These are phyloP conservation scores for Phalaenopsis hybrid DNA, from an alignment of 116 monocot species.

Conservation along the genomic window DNA sequence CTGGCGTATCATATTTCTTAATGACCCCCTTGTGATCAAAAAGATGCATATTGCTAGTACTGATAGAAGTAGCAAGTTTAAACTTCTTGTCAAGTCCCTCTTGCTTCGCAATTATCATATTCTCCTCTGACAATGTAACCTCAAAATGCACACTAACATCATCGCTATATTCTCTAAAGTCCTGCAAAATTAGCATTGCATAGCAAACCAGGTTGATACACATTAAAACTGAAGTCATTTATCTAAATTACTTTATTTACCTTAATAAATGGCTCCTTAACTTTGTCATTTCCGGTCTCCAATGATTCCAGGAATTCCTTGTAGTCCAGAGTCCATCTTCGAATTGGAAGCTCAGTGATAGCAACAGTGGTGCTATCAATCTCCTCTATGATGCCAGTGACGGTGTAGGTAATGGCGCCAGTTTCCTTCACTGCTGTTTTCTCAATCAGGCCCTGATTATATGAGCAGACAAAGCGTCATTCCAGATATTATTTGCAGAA, in stretches of 20 bases:
- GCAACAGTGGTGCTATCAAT: constrained; percentile 48
- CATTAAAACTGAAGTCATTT: neutral
- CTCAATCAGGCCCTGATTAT: constrained; percentile 64
- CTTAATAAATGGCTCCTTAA: constrained; percentile 81
- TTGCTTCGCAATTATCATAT: constrained; percentile 54
- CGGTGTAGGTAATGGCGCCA: constrained; percentile 58
- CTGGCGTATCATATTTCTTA: constrained; percentile 80
- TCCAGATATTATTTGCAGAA: neutral
- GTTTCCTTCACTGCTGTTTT: constrained; percentile 67
- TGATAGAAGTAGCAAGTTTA: constrained; percentile 70
- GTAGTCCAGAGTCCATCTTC: constrained; percentile 92
- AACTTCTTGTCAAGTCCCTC: constrained; percentile 91
- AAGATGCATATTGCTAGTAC: constrained; percentile 92
- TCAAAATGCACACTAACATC: constrained; percentile 68
- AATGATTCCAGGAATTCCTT: constrained; percentile 74
- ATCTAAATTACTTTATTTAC: constrained; percentile 16
- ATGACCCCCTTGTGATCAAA: constrained; percentile 74
- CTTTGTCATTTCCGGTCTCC: constrained; percentile 69
- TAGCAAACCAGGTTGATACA: neutral
- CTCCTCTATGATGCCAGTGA: constrained; percentile 71
- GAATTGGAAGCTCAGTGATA: constrained; percentile 77
- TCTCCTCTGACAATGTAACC: constrained; percentile 64
- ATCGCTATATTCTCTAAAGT: constrained; percentile 67
- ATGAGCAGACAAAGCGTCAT: neutral
- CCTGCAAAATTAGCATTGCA: constrained; percentile 28